These are phyloP conservation scores for Delitschia confertaspora DNA, from an alignment of 495 filamentous ascomycete genomes.

Conservation along the genomic window DNA sequence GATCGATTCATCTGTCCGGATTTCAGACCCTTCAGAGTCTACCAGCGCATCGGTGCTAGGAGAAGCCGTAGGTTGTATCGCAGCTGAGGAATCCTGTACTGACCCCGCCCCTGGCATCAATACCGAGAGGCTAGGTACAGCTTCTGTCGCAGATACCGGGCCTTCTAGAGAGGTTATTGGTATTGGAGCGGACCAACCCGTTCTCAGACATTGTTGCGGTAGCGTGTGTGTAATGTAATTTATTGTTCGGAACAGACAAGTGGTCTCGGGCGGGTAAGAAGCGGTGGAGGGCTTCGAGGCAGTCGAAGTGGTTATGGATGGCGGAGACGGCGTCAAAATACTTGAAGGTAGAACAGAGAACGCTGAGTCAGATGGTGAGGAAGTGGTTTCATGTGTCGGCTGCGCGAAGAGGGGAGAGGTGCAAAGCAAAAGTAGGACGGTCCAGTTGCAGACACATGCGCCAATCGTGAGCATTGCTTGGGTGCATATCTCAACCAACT, in stretches of 20 bases:
- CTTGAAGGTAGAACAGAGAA: slow-evolving; percentile 3
- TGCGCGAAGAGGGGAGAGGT: slow-evolving; percentile 9
- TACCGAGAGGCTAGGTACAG: slow-evolving; percentile 4
- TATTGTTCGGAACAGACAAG: slow-evolving; percentile 58
- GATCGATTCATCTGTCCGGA: too few relatives aligned
- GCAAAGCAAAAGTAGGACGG: slow-evolving; percentile 15
- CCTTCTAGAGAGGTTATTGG: not conserved
- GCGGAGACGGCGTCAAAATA: not conserved
- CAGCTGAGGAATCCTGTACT: too few relatives aligned
- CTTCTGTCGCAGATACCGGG: slow-evolving; percentile 23
- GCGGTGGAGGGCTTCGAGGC: slow-evolving; percentile 3
- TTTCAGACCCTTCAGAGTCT: too few relatives aligned
- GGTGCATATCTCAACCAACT: slow-evolving; percentile 25
- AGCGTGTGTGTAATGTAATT: slow-evolving; percentile 76
- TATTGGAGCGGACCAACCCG: slow-evolving; percentile 34
- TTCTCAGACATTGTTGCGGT: slow-evolving; percentile 65
- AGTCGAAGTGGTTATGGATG: not conserved
- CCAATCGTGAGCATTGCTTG: slow-evolving; percentile 30
- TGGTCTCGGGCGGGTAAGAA: slow-evolving; percentile 21
- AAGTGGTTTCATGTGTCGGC: slow-evolving; percentile 19
- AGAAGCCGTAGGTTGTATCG: too few relatives aligned
- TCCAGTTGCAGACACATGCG: slow-evolving; percentile 25
- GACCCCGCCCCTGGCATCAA: slow-evolving; percentile 6
- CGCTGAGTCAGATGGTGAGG: not conserved
- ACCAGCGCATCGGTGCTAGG: too few relatives aligned